Conservation (phyloP, 352 stramenopile genomes). For the Pythium oligandrum region DNA sequence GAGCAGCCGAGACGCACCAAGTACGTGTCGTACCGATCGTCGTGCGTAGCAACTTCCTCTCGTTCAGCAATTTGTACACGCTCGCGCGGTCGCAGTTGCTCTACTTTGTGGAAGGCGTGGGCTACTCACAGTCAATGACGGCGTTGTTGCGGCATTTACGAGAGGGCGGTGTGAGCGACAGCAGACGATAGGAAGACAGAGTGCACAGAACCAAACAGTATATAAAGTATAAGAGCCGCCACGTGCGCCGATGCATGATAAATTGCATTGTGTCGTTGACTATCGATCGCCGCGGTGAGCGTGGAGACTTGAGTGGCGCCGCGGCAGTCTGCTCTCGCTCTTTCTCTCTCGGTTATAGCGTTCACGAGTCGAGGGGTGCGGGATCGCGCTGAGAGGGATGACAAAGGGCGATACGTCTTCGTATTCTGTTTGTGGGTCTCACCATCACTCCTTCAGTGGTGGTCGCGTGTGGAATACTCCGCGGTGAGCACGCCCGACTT, state of each 20-base stretch:
- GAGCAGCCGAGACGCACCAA: constrained; percentile 19
- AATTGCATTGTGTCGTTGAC: too few relatives aligned
- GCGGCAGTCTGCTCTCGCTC: too few relatives aligned
- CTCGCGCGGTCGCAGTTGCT: constrained; percentile 60
- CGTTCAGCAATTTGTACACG: constrained; percentile 74
- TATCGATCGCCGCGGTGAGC: too few relatives aligned
- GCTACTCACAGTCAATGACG: constrained; percentile 26
- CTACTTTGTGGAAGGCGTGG: constrained; percentile 57
- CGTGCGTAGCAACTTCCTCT: constrained; percentile 51
- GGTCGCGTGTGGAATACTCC: constrained; percentile 40
- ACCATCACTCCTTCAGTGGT: constrained; percentile 23
- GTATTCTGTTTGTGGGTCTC: too few relatives aligned
- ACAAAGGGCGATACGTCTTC: too few relatives aligned
- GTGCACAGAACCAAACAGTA: too few relatives aligned
- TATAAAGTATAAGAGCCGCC: too few relatives aligned
- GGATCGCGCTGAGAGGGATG: too few relatives aligned
- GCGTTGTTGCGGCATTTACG: constrained; percentile 41
- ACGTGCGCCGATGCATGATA: too few relatives aligned
- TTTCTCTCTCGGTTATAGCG: too few relatives aligned
- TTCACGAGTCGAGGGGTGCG: too few relatives aligned
- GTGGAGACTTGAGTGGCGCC: too few relatives aligned
- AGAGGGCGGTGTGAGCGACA: constrained; percentile 8
- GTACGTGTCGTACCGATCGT: constrained; percentile 52
- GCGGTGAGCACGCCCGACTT: constrained; percentile 56
- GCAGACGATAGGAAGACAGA: constrained; percentile 18